Evolutionary conservation across 805 yeast genomes (phyloP).

Genomic region (Ogataea populi-albae): DNA sequence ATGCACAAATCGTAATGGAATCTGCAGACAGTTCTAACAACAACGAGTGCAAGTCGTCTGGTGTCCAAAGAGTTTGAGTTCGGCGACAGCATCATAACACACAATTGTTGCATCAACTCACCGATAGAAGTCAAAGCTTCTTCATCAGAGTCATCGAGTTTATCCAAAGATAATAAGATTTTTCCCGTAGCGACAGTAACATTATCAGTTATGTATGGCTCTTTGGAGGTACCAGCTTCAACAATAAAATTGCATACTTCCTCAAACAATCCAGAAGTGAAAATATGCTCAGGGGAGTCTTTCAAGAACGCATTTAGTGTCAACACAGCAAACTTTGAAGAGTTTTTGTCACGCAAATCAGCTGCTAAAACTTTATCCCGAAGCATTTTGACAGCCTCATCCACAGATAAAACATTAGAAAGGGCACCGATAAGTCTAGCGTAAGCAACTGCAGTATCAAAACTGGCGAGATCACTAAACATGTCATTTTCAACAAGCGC

Average conservation of each 20-base stretch:
- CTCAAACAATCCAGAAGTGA: conserved; percentile 46
- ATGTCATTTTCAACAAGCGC: conserved; percentile 73
- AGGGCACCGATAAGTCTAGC: conserved; percentile 78
- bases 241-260: conserved; percentile 51
- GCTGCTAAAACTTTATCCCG: conserved; percentile 55
- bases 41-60: conserved; percentile 74
- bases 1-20: conserved; percentile 49
- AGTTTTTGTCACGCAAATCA: conserved; percentile 35
- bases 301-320: conserved; percentile 77
- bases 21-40: conserved; percentile 71
- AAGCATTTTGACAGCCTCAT: conserved; percentile 62
- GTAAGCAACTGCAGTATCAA: conserved; percentile 69
- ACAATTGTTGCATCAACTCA: conserved; percentile 47
- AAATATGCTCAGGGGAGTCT: conserved; percentile 67
- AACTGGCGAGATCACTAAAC: conserved; percentile 31
- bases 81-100: conserved; percentile 50
- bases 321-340: conserved; percentile 62
- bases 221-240: conserved; percentile 39
- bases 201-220: conserved; percentile 64
- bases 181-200: conserved; percentile 82
- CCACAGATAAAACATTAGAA: conserved; percentile 59
- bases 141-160: conserved; percentile 33
- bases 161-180: conserved; percentile 51
- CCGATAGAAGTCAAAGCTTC: conserved; percentile 38
- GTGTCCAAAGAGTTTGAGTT: conserved; percentile 66